Conservation (phyloP, 108 stramenopile species). For the Nitzschia sp. region DNA sequence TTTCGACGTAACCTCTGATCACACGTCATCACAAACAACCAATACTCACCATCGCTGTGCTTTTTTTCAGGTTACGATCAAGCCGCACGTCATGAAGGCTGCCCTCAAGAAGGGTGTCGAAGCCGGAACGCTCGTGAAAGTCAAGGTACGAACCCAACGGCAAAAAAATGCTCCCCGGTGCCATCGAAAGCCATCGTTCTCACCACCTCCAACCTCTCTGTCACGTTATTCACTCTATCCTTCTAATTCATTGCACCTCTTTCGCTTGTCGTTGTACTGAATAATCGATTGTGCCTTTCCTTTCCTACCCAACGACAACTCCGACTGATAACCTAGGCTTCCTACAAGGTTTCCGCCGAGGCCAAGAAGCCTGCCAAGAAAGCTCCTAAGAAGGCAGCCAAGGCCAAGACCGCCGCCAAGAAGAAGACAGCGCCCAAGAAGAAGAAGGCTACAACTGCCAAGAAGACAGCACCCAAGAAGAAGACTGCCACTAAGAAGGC, state of each 20-base stretch:
- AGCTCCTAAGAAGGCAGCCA: conserved; percentile 31
- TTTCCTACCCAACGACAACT: not conserved
- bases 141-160: conserved; percentile 41
- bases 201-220: not conserved
- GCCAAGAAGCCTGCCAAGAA: conserved; percentile 48
- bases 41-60: not conserved
- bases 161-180: not conserved
- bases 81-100: conserved; percentile 64
- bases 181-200: not conserved
- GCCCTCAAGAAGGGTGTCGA: conserved; percentile 70
- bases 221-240: too few species aligned
- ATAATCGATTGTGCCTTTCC: not conserved
- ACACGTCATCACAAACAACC: not conserved
- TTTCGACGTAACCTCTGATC: not conserved
- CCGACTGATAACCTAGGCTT: conserved; percentile 17
- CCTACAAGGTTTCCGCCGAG: conserved; percentile 72
- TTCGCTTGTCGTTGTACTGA: too few species aligned
- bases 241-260: too few species aligned
- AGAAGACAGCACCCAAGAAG: conserved; percentile 10
- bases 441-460: conserved; percentile 12
- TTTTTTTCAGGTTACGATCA: conserved; percentile 25
- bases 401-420: conserved; percentile 16
- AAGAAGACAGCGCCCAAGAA: conserved; percentile 26
- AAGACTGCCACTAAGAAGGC: conserved; percentile 13
- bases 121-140: conserved; percentile 59